These are phyloP conservation scores for Ophiosphaerella herpotricha DNA, from an alignment of 2,329 filamentous ascomycete species.

Conservation along the genomic window DNA sequence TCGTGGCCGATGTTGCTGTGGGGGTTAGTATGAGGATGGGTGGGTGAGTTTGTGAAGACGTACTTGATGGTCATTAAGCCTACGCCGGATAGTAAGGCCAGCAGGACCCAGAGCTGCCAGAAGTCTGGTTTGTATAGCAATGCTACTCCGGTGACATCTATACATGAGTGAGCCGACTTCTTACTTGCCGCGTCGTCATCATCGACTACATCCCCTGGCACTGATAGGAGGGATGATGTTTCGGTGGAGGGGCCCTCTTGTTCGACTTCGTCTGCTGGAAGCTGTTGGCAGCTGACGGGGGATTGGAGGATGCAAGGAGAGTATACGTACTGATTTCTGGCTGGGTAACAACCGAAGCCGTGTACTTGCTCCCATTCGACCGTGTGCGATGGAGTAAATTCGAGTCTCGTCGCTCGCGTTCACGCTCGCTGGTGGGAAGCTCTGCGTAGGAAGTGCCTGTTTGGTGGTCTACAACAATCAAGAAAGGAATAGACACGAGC, in stretches of 20 bases:
- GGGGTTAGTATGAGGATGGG: slow-evolving; percentile 32
- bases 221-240: slow-evolving; percentile 79
- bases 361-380: slow-evolving; percentile 52
- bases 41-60: slow-evolving; percentile 41
- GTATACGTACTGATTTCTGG: slow-evolving; percentile 69
- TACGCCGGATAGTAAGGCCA: slow-evolving; percentile 89
- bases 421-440: slow-evolving; percentile 58
- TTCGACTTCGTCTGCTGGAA: slow-evolving; percentile 41
- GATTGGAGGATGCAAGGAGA: slow-evolving; percentile 13
- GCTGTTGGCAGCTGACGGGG: slow-evolving; percentile 41
- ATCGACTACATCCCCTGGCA: slow-evolving; percentile 57
- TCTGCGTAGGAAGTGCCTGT: slow-evolving; percentile 61
- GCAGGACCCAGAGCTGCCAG: slow-evolving; percentile 86
- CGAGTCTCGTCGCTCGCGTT: slow-evolving; percentile 51
- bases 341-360: slow-evolving; percentile 39
- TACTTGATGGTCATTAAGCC: slow-evolving; percentile 99
- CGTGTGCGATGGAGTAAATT: slow-evolving; percentile 54
- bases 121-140: slow-evolving; percentile 77
- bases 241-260: slow-evolving; percentile 64
- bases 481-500: slow-evolving; percentile 80
- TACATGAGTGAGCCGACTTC: slow-evolving; percentile 73
- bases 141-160: slow-evolving; percentile 87
- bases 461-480: slow-evolving; percentile 72
- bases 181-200: slow-evolving; percentile 59
- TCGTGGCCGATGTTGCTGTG: slow-evolving; percentile 91